Base-by-base conservation (phyloP, 257 asterid species). In the Plantago elongata region DNA sequence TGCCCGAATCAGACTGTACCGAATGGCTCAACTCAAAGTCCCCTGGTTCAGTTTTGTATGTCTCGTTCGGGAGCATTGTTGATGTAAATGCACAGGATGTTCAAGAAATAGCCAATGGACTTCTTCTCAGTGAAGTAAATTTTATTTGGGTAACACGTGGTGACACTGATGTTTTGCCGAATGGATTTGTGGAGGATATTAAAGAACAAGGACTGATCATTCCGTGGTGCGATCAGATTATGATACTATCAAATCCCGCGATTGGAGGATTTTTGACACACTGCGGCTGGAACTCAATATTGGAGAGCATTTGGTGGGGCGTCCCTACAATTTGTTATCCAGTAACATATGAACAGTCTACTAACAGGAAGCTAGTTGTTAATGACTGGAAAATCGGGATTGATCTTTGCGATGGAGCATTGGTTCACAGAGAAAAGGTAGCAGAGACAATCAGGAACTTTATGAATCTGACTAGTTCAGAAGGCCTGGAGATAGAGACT, bases 111-210 rank as follows among this genome's bases (percentile, higher is more conserved):
- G 75, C 78, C 12, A 59, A 50, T 14, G 83, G 76, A 3, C 45
- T 78, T 69, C 15, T 74, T 9, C 62, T 64, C 1, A 79, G 85
- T 44, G 69, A 63, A 48, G 73, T 70, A 18, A 72, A 67, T 61
- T 82, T 82, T 46, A 50, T 82, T 52, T 78, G 88, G 88, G 83
- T 75, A 0, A 60, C 74, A 18, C 71, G 88, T 2, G 78, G 61
- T 2, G 80, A 65, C 4, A 54, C 63, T 0, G 59, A 74, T 66
- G 54, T 64, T 11, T 17, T 76, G 46, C 82, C 85, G 0, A 57
- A 5, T 0, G 79, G 76, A 14, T 73, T 64, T 0, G 72, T 67
- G n/a, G 73, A 73, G 0, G 40, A 40, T 9, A 15, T 73, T 27
- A 65, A 42, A 50, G 57, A 73, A 22, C 59, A 62, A 6, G 80